phyloP scores from a whole-genome alignment of 192 early-diverging fungal species.

The Coemansia sp. region DNA sequence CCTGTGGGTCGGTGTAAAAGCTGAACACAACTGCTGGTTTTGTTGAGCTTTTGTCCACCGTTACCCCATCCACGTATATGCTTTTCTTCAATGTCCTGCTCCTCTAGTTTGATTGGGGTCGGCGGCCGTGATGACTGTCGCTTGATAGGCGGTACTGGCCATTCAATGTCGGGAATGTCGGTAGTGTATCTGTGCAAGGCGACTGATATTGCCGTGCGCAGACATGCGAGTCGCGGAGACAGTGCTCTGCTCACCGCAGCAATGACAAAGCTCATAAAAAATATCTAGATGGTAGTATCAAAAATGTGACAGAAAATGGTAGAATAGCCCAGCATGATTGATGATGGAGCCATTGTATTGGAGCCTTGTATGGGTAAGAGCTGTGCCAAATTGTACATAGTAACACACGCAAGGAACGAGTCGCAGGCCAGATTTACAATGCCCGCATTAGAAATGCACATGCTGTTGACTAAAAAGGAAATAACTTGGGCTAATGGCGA shows the following conservation, averaged over 20 bases:
- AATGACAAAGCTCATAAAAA: neutral
- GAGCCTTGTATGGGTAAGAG: too few species aligned
- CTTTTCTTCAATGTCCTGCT: conserved; percentile 69
- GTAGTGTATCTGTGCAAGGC: neutral
- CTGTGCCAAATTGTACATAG: too few species aligned
- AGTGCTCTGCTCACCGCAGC: neutral
- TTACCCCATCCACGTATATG: conserved; percentile 76
- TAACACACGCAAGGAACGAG: too few species aligned
- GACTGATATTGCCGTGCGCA: neutral
- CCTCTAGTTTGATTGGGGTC: conserved; percentile 55
- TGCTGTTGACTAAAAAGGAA: neutral
- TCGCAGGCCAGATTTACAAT: too few species aligned
- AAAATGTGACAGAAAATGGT: neutral
- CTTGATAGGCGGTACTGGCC: neutral
- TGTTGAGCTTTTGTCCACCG: conserved; percentile 81
- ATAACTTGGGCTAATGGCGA: neutral
- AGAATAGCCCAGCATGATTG: too few species aligned
- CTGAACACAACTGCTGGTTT: conserved; percentile 71
- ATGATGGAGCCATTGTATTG: neutral
- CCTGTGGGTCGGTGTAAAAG: conserved; percentile 71
- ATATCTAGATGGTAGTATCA: neutral
- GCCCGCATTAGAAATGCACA: too few species aligned
- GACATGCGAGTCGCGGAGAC: neutral
- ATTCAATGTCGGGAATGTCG: neutral
- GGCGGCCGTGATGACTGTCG: neutral